Percentiles rank a stretch among this genome's conserved stretches.
Evolutionary conservation across 495 filamentous ascomycete genomes (phyloP).

Genomic region (Mytilinidion resinicola): DNA sequence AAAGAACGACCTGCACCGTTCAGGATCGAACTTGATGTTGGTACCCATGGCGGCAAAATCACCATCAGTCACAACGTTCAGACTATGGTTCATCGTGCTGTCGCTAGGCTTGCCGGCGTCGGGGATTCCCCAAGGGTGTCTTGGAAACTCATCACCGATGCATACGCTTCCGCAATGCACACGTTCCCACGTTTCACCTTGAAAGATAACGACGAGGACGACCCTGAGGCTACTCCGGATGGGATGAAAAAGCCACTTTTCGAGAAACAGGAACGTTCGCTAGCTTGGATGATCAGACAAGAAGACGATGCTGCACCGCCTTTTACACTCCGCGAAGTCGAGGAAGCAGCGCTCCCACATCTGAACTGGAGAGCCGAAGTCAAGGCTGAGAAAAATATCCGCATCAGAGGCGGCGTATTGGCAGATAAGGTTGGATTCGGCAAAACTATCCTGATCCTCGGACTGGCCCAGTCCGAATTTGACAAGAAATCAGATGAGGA

Average conservation of each 20-base stretch:
- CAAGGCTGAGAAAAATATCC: constrained; percentile 42
- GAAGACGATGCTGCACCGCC: constrained; percentile 43
- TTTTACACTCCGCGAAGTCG: constrained; percentile 61
- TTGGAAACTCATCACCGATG: constrained; percentile 51
- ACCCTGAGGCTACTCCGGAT: no score
- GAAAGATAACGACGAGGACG: constrained; percentile 42
- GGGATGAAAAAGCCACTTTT: no score
- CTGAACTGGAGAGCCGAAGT: constrained; percentile 59
- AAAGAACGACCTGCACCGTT: constrained; percentile 47
- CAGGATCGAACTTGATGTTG: constrained; percentile 38
- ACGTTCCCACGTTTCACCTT: constrained; percentile 38
- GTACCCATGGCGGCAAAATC: constrained; percentile 32
- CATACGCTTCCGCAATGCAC: constrained; percentile 28
- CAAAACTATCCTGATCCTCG: constrained; percentile 71
- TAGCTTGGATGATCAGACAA: constrained; percentile 61
- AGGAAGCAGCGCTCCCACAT: constrained; percentile 54
- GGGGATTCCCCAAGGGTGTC: constrained; percentile 19
- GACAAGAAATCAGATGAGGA: background rate
- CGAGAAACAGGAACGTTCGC: constrained; percentile 52
- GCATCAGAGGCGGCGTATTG: constrained; percentile 60
- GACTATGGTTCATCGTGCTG: constrained; percentile 52
- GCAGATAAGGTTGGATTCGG: constrained; percentile 77
- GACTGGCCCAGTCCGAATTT: constrained; percentile 51
- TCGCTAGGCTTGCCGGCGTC: constrained; percentile 33
- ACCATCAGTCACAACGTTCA: constrained; percentile 50